Conservation (phyloP, 2,329 filamentous ascomycete species). For the Neonectria neomacrospora region DNA sequence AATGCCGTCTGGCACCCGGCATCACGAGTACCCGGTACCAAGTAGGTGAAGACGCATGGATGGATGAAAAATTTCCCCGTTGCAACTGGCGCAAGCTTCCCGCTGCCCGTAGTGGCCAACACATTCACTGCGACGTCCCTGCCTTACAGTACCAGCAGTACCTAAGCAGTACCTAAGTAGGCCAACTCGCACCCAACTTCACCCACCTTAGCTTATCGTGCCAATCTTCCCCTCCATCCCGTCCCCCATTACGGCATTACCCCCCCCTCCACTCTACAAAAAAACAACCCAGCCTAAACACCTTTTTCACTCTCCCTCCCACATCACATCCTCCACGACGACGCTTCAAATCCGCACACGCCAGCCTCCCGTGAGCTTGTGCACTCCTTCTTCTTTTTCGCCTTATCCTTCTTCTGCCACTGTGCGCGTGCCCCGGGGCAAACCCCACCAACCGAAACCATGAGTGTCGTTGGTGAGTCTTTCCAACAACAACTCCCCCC, state of each 20-base stretch:
- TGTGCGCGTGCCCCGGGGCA: conserved; percentile 39
- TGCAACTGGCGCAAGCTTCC: not conserved
- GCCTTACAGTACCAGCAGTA: conserved; percentile 1
- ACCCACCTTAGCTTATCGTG: conserved; percentile 21
- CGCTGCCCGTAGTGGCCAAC: not conserved
- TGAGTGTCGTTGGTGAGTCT: conserved; percentile 66
- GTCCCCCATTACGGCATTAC: conserved; percentile 17
- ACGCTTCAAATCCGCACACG: conserved; percentile 21
- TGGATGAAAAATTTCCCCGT: not conserved
- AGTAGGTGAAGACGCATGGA: not conserved
- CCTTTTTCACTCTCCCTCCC: conserved; percentile 25
- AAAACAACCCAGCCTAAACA: conserved; percentile 28
- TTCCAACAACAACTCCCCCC: not conserved
- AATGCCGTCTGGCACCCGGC: not conserved
- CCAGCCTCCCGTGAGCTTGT: conserved; percentile 37
- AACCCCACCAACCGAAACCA: conserved; percentile 52
- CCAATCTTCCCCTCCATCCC: conserved; percentile 11
- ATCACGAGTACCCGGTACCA: not conserved
- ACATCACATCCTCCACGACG: conserved; percentile 21
- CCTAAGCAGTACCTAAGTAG: too few species aligned
- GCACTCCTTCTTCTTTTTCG: conserved; percentile 24
- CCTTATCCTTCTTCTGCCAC: conserved; percentile 25
- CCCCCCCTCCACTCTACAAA: conserved; percentile 23
- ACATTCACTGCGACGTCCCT: not conserved
- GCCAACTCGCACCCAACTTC: not conserved